These are phyloP conservation scores for Astrocystis sublimbata DNA, from an alignment of 495 filamentous ascomycete species.

Conservation along the genomic window DNA sequence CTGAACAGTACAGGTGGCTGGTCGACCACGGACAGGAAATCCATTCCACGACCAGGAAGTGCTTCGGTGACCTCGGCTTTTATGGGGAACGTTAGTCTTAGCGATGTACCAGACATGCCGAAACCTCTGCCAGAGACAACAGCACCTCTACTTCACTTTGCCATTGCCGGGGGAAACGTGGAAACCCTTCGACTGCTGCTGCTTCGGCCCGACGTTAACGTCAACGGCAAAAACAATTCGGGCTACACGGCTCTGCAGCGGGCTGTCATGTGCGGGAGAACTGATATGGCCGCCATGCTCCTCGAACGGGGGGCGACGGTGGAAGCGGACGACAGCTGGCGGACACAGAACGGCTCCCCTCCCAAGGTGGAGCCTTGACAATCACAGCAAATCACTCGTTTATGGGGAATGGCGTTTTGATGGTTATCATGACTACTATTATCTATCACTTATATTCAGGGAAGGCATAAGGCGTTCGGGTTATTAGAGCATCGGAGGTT, in stretches of 20 bases:
- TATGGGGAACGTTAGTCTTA: slow-evolving; percentile 20
- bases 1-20: slow-evolving; percentile 28
- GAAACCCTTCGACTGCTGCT: slow-evolving; percentile 33
- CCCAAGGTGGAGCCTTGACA: slow-evolving; percentile 4
- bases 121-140: slow-evolving; percentile 35
- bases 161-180: slow-evolving; percentile 30
- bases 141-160: slow-evolving; percentile 35
- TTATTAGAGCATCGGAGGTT: neutral
- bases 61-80: slow-evolving; percentile 29
- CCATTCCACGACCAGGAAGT: slow-evolving; percentile 22
- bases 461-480: slow-evolving; percentile 8
- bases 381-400: neutral
- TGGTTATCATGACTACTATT: neutral
- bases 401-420: neutral
- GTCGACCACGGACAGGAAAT: slow-evolving; percentile 31
- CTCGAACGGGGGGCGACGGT: slow-evolving; percentile 32
- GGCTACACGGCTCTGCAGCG: slow-evolving; percentile 36
- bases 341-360: neutral
- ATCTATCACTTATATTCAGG: neutral
- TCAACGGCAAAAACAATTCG: slow-evolving; percentile 30
- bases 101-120: slow-evolving; percentile 22
- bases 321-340: slow-evolving; percentile 24
- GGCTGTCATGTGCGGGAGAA: slow-evolving; percentile 32
- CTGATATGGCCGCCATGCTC: slow-evolving; percentile 37
- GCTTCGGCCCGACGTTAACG: slow-evolving; percentile 30